Evolutionary conservation across 805 yeast genomes (phyloP).

Genomic region (Ogataea allantospora): DNA sequence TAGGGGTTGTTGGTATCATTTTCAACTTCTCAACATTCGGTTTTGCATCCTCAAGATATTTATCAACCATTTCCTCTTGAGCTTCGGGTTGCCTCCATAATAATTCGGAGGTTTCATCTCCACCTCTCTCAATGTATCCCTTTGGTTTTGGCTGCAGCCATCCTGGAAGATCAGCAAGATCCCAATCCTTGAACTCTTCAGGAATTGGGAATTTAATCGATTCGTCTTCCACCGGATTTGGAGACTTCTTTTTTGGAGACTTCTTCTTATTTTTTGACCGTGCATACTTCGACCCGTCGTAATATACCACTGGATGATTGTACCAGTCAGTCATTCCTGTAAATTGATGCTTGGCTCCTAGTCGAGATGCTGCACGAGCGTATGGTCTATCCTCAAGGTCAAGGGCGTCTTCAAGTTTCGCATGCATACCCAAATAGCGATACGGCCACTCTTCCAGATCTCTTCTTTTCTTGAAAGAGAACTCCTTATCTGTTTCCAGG

Average conservation of each 20-base stretch:
- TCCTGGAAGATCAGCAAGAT: slow-evolving; percentile 53
- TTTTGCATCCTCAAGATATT: slow-evolving; percentile 53
- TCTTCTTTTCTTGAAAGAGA: slow-evolving; percentile 47
- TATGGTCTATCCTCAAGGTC: slow-evolving; percentile 76
- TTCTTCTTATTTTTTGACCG: slow-evolving; percentile 21
- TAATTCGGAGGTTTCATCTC: slow-evolving; percentile 59
- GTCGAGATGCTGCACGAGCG: slow-evolving; percentile 74
- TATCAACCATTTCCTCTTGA: slow-evolving; percentile 34
- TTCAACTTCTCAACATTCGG: slow-evolving; percentile 55
- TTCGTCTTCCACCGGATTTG: slow-evolving; percentile 23
- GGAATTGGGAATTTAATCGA: slow-evolving; percentile 39
- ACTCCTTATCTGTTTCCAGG: slow-evolving; percentile 42
- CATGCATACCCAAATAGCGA: slow-evolving; percentile 74
- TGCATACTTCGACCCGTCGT: slow-evolving; percentile 36
- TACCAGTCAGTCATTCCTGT: slow-evolving; percentile 64
- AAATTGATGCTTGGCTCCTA: slow-evolving; percentile 74
- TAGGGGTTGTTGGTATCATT: slow-evolving; percentile 65
- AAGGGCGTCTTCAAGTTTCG: slow-evolving; percentile 70
- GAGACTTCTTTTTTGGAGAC: slow-evolving; percentile 27
- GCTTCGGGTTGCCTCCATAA: slow-evolving; percentile 58
- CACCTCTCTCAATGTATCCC: slow-evolving; percentile 85
- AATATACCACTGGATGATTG: slow-evolving; percentile 64
- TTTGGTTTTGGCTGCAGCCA: slow-evolving; percentile 80
- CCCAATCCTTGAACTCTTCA: slow-evolving; percentile 39
- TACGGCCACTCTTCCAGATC: slow-evolving; percentile 76